phyloP scores from a whole-genome alignment of 2,329 filamentous ascomycete species.

The Stagonosporopsis chrysanthemi region DNA sequence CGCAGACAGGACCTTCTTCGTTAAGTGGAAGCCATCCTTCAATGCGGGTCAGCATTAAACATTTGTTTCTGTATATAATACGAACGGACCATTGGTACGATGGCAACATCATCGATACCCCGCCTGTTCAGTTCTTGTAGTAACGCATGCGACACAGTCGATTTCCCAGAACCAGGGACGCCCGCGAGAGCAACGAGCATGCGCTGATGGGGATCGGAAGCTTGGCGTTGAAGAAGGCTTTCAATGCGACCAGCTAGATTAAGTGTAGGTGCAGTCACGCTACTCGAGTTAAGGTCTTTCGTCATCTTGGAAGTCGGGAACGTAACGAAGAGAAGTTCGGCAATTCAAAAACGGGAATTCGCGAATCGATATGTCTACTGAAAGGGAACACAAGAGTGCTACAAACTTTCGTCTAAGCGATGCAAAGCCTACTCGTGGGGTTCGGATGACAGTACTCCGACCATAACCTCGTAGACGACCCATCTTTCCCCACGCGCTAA shows the following conservation, averaged over 20 bases:
- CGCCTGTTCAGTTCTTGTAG: slow-evolving; percentile 29
- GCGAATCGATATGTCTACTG: neutral
- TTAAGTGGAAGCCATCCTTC: slow-evolving; percentile 39
- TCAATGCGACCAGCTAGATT: slow-evolving; percentile 31
- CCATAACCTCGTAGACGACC: slow-evolving; percentile 5
- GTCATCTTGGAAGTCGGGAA: slow-evolving; percentile 17
- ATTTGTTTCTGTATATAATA: neutral
- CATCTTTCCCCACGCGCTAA: slow-evolving; percentile 17
- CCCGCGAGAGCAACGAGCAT: slow-evolving; percentile 38
- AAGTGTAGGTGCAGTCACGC: slow-evolving; percentile 22
- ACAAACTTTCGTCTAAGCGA: neutral
- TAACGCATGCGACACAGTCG: slow-evolving; percentile 34
- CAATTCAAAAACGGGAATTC: neutral
- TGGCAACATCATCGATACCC: slow-evolving; percentile 27
- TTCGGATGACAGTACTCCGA: slow-evolving; percentile 34
- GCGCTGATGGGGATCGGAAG: slow-evolving; percentile 28
- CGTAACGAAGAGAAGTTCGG: neutral
- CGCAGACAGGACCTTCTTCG: slow-evolving; percentile 26
- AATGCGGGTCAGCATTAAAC: neutral
- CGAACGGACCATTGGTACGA: slow-evolving; percentile 37
- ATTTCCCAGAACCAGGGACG: slow-evolving; percentile 40
- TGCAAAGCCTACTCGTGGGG: slow-evolving; percentile 15
- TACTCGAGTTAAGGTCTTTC: slow-evolving; percentile 17
- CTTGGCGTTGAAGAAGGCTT: slow-evolving; percentile 30
- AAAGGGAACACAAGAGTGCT: neutral